Evolutionary conservation across 208 protist species (phyloP).

Genomic region (Trypanosoma mega): DNA sequence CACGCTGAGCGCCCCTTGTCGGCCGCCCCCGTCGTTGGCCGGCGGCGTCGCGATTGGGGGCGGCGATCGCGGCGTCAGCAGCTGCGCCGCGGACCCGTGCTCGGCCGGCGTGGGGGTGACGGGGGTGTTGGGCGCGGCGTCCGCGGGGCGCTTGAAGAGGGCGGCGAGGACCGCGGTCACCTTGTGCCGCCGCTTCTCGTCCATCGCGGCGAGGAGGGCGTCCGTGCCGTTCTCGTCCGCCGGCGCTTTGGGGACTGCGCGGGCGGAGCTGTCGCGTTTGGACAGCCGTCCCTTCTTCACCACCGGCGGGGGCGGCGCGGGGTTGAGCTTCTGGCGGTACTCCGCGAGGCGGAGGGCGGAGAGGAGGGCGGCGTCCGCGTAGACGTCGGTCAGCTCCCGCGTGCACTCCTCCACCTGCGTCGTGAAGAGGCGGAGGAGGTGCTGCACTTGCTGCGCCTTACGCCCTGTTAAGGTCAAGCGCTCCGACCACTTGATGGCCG

Average conservation of each 20-base stretch:
- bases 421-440: constrained; percentile 1
- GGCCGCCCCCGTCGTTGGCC: background rate
- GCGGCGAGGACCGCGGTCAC: constrained; percentile 16
- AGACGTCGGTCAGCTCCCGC: constrained; percentile 15
- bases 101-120: too few relatives aligned
- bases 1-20: background rate
- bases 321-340: constrained; percentile 20
- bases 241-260: background rate
- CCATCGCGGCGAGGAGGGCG: constrained; percentile 24
- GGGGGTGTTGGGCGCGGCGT: background rate
- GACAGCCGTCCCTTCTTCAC: constrained; percentile 3
- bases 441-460: constrained; percentile 13
- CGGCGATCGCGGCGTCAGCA: background rate
- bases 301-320: background rate
- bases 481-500: constrained; percentile 10
- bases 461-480: background rate
- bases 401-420: constrained; percentile 19
- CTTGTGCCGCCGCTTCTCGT: constrained; percentile 33
- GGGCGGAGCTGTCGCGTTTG: constrained; percentile 8
- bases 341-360: constrained; percentile 17
- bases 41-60: background rate
- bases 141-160: constrained; percentile 18
- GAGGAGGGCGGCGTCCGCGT: constrained; percentile 14
- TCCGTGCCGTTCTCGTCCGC: constrained; percentile 27
- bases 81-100: too few relatives aligned